Base-by-base conservation (phyloP, 352 stramenopile species). In the Pythium utonaiense region DNA sequence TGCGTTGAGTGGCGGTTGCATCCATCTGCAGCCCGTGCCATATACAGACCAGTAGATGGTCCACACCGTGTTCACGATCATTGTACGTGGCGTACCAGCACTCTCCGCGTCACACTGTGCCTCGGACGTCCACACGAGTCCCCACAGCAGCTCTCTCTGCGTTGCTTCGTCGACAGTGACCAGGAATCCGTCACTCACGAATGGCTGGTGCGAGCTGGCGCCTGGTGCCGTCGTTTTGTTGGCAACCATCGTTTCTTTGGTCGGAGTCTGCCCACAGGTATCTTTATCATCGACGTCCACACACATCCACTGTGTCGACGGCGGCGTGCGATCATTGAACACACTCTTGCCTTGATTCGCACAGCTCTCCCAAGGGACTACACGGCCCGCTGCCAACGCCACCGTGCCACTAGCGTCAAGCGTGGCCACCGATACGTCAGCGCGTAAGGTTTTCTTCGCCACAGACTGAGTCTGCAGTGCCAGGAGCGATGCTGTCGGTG, bases 261-360 rank as follows among this genome's bases (percentile, higher is more conserved):
- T 22, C n/a, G 40, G 12, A 4, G 28, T 13, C 36, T 28, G 19
- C 6, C n/a, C 21, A 13, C 3, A 12, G 17, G 17, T 16, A 17
- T 14, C 9, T 4, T 10, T 12, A 4, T 53, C 4, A 3, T 34
- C 31, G 6, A 44, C 40, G 47, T 67, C 60, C n/a, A 67, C 41
- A 12, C 60, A 67, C 13, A 62, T 31, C 60, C 60, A 67, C 33
- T 67, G 36, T 19, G 16, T 36, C 17, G 52, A 25, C 6, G 22
- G 16, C 31, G 9, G 33, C 13, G 57, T 41, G 47, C 0, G 13
- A 9, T 55, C n/a, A n/a, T n/a, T n/a, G n/a, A n/a, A n/a, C n/a
- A n/a, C n/a, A n/a, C n/a, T 36, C 10, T n/a, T 53, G 4, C 48
- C 24, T n/a, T 10, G 3, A 27, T 34, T n/a, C 25, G 36, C 6